Base-by-base conservation (phyloP, 768 basidiomycete species). In the Pilatotrama ljubarskyi region DNA sequence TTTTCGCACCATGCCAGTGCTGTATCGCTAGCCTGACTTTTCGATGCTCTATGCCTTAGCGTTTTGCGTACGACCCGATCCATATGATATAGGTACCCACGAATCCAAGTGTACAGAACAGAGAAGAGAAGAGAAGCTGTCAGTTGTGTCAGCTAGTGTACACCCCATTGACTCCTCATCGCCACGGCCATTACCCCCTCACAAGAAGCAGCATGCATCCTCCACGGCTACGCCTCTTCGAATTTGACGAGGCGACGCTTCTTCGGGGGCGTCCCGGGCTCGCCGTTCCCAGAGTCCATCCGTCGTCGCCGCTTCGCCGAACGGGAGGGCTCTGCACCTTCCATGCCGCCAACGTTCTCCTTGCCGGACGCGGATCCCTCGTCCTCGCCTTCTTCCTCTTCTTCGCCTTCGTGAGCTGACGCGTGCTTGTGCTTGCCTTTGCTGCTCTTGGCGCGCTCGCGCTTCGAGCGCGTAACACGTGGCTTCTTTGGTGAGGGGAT, bases 401-500 rank as follows among this genome's bases (percentile, higher is more conserved):
- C 52, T 17, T 52, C 56, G 17, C 17, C 24, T 13, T 40, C 60
- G 36, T 49, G 18, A 11, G 11, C 47, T 35, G 51, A 43, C 10
- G 43, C n/a, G 22, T 53, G 52, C 14, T 48, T 48, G 44, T 26
- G 26, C 48, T 58, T 63, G 56, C 22, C 36, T 24, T 55, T 54
- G 46, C 56, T 41, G 41, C 18, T 35, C 55, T 52, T 48, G 26
- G 51, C 18, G 26, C 44, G 49, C 8, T 25, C 58, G 37, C 32
- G 51, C 35, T 42, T 46, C 29, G 54, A 42, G 13, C 24, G 43
- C 43, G 51, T 38, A 6, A 56, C 49, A 5, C 51, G 63, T 24
- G 58, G 38, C 44, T 57, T 56, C 61, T 72, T 80, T 17, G 80
- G 81, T 44, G 79, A 79, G n/a, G 87, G 84, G 26, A 85, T 75